phyloP scores from a whole-genome alignment of 169 alveolate genomes.

The Plasmodium relictum region DNA sequence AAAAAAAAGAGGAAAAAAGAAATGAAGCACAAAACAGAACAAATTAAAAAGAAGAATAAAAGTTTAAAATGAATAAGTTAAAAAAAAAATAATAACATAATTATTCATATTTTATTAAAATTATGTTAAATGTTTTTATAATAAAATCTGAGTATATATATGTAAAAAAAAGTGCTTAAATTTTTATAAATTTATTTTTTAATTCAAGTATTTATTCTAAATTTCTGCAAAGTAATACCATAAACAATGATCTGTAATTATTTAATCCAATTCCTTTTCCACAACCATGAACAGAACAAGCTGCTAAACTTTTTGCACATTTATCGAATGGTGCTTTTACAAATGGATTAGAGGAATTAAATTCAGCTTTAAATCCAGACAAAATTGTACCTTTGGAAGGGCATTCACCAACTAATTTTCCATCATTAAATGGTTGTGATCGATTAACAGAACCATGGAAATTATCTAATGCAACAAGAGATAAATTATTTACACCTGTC shows the following conservation, averaged over 20 bases:
- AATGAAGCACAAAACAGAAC: too few species aligned
- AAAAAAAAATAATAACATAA: too few species aligned
- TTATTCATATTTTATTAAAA: too few species aligned
- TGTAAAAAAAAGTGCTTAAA: too few species aligned
- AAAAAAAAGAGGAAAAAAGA: too few species aligned
- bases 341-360: slow-evolving; percentile 66
- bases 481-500: slow-evolving; percentile 34
- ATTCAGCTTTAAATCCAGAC: slow-evolving; percentile 61
- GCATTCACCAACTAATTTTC: slow-evolving; percentile 40
- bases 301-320: slow-evolving; percentile 52
- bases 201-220: not conserved
- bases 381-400: slow-evolving; percentile 46
- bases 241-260: slow-evolving; percentile 38
- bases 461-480: slow-evolving; percentile 50
- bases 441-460: slow-evolving; percentile 39
- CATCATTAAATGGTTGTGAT: slow-evolving; percentile 47
- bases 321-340: slow-evolving; percentile 44
- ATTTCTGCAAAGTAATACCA: slow-evolving; percentile 38
- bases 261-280: slow-evolving; percentile 49
- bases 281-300: slow-evolving; percentile 69
- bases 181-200: too few species aligned
- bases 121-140: not conserved
- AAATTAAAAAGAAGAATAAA: too few species aligned
- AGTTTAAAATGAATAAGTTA: too few species aligned
- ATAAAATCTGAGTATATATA: too few species aligned